Evolutionary conservation across 2,329 filamentous ascomycete genomes (phyloP), one percentile per base, ranked within the genome.

Genomic region (Trichoderma sp.): DNA sequence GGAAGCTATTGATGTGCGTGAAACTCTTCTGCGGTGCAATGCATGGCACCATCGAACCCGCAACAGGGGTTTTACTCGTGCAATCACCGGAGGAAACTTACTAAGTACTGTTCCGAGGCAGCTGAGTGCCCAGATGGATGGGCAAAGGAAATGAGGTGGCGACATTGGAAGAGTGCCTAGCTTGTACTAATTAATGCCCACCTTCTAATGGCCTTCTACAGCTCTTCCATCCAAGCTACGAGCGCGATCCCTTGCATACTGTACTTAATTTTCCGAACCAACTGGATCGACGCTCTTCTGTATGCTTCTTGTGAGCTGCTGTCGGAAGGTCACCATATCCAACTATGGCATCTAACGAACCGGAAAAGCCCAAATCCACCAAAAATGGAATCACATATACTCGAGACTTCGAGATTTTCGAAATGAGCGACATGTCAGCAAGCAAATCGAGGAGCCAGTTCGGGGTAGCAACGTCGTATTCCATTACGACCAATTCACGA

Each of bases 361-460:
- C 58, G 15, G 58, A 61, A 32, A 61, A 52, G 42, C 58, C 58
- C 35, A 61, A 61, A 34, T 61, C 58, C 58, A 34, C 37, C 42
- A 61, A 61, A 34, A 61, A 61, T 61, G 58, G 58, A 17, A 61
- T 61, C 42, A 61, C 58, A 52, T 61, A 61, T 17, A 61, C 58
- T 15, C 45, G 58, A 9, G 42, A 61, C n/a, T 61, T 61, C 12
- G 58, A 61, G 22, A 42, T 61, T 13, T 29, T 61, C 29, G 58
- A 61, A 25, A 61, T 61, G 58, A 61, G 58, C 15, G 58, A 61
- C 19, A 29, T 61, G 19, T 27, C 58, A 29, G 29, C 34, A 9
- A 37, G 34, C 17, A 58, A 61, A 29, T 34, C 29, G 32, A 50
- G 19, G 17, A 32, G 42, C 6, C 29, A 61, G 15, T 61, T 61